phyloP scores from a whole-genome alignment of 2,329 filamentous ascomycete species.

The Hypoxylon sp. region DNA sequence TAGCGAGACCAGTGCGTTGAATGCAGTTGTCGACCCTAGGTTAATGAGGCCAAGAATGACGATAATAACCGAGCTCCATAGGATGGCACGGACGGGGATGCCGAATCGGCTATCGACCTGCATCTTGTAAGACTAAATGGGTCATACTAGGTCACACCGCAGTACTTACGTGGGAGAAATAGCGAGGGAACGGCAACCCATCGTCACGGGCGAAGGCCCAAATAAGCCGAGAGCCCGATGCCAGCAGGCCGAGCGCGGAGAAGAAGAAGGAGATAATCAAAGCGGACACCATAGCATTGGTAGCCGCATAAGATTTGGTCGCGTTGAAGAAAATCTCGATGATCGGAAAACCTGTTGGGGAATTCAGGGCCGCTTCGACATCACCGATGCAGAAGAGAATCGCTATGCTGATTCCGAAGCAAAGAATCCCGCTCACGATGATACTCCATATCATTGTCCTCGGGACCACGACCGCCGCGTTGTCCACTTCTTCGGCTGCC shows the following conservation, averaged over 20 bases:
- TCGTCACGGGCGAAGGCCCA: conserved; percentile 62
- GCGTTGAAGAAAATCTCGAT: conserved; percentile 69
- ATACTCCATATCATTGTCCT: conserved; percentile 64
- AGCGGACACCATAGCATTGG: conserved; percentile 64
- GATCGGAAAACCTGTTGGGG: conserved; percentile 37
- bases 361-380: conserved; percentile 59
- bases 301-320: conserved; percentile 61
- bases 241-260: conserved; percentile 66
- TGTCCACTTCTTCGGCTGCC: conserved; percentile 61
- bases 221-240: conserved; percentile 68
- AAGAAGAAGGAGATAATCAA: conserved; percentile 63
- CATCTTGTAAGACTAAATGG: not conserved
- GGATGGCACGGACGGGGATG: conserved; percentile 28
- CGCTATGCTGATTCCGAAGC: conserved; percentile 68
- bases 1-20: conserved; percentile 35
- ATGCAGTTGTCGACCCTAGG: conserved; percentile 33
- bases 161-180: conserved; percentile 30
- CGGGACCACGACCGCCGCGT: conserved; percentile 65
- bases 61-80: conserved; percentile 29
- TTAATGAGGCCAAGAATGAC: conserved; percentile 34
- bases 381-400: conserved; percentile 69
- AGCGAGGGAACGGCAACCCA: conserved; percentile 30
- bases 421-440: conserved; percentile 64
- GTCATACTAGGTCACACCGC: not conserved
- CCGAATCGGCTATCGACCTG: conserved; percentile 29